A percentile compares a stretch with the other conserved stretches of the same genome.
phyloP scores from a whole-genome alignment of 176 grass and related monocot species.

The Bolboschoenus planiculmis region DNA sequence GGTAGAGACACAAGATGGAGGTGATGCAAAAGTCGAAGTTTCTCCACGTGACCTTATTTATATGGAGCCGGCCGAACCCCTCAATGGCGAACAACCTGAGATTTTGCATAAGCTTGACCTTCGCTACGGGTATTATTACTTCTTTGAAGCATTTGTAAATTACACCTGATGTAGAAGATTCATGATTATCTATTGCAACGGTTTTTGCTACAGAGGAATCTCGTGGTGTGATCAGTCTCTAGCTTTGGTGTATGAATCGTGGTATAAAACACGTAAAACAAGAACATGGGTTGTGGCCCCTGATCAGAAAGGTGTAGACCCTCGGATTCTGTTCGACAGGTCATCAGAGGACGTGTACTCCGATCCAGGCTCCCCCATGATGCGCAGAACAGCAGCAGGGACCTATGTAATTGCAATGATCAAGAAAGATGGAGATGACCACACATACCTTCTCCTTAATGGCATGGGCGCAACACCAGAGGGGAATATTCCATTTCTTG shows the following conservation, averaged over 20 bases:
- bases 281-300: conserved; percentile 92
- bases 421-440: conserved; percentile 74
- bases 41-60: conserved; percentile 98
- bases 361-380: conserved; percentile 96
- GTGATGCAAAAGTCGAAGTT: conserved; percentile 96
- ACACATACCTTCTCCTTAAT: conserved; percentile 70
- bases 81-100: conserved; percentile 74
- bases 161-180: conserved; percentile 29
- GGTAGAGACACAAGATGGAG: conserved; percentile 98
- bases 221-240: conserved; percentile 94
- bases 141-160: conserved; percentile 16
- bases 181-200: conserved; percentile 7
- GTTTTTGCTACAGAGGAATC: conserved; percentile 53
- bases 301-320: conserved; percentile 60
- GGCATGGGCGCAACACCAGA: conserved; percentile 94
- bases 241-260: conserved; percentile 93
- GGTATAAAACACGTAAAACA: conserved; percentile 97
- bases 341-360: conserved; percentile 99
- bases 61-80: conserved; percentile 67
- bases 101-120: conserved; percentile 96
- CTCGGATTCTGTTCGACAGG: conserved; percentile 84
- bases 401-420: conserved; percentile 93
- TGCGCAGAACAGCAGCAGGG: conserved; percentile 72
- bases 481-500: conserved; percentile 95
- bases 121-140: conserved; percentile 71